Evolutionary conservation across 768 basidiomycete species (phyloP).

Genomic region (Trametes punicea): DNA sequence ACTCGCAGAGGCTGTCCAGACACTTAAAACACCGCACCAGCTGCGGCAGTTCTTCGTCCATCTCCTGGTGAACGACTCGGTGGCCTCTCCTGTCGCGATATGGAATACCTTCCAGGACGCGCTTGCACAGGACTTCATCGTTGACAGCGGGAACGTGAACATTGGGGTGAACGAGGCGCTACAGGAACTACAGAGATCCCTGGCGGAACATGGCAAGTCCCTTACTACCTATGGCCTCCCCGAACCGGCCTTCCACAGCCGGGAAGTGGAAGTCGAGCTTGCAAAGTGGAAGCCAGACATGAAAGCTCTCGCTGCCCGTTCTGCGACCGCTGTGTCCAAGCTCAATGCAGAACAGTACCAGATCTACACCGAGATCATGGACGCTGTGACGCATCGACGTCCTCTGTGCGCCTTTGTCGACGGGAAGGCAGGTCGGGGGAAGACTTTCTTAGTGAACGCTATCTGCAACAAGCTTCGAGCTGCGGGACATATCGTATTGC

Average conservation of each 20-base stretch:
- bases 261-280: conserved; percentile 31
- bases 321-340: conserved; percentile 7
- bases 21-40: conserved; percentile 34
- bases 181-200: conserved; percentile 21
- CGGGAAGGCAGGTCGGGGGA: conserved; percentile 41
- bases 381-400: conserved; percentile 9
- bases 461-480: conserved; percentile 33
- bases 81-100: conserved; percentile 23
- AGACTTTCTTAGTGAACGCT: conserved; percentile 36
- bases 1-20: conserved; percentile 34
- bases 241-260: conserved; percentile 23
- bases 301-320: conserved; percentile 7
- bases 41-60: conserved; percentile 39
- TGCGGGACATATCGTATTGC: conserved; percentile 30
- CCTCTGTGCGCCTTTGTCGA: conserved; percentile 33
- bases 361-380: conserved; percentile 20
- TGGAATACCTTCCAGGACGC: conserved; percentile 30
- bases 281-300: conserved; percentile 22
- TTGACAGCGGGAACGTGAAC: conserved; percentile 17
- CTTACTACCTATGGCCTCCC: conserved; percentile 32
- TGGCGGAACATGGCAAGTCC: conserved; percentile 28
- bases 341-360: conserved; percentile 27
- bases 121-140: conserved; percentile 25
- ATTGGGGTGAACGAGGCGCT: conserved; percentile 25
- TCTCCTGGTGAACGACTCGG: conserved; percentile 34